These are phyloP conservation scores for Cladosporium colombiae DNA, from an alignment of 2,329 filamentous ascomycete species.

Conservation along the genomic window DNA sequence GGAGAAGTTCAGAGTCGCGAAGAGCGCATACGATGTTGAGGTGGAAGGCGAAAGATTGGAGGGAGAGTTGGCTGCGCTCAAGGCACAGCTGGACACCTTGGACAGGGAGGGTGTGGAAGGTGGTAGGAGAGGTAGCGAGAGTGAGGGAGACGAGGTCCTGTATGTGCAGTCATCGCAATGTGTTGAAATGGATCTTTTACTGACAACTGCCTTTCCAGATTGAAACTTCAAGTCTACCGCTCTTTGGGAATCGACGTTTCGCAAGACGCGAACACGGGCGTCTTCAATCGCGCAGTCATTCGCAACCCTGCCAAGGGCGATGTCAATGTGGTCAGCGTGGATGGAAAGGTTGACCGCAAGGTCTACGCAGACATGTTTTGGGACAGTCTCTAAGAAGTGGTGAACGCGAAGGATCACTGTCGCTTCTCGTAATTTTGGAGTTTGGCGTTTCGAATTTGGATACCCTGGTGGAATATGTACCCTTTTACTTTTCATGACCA, in stretches of 20 bases:
- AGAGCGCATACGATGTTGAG: slow-evolving; percentile 83
- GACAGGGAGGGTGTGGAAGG: slow-evolving; percentile 88
- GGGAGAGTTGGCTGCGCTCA: slow-evolving; percentile 73
- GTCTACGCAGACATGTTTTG: slow-evolving; percentile 98
- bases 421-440: not conserved
- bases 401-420: not conserved
- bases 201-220: slow-evolving; percentile 40
- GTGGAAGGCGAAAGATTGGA: slow-evolving; percentile 93
- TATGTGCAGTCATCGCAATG: slow-evolving; percentile 35
- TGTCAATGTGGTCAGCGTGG: slow-evolving; percentile 91
- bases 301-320: slow-evolving; percentile 69
- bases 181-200: not conserved
- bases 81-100: slow-evolving; percentile 74
- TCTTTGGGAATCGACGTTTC: slow-evolving; percentile 89
- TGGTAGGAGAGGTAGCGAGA: slow-evolving; percentile 47
- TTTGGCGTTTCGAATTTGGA: slow-evolving; percentile 3
- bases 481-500: not conserved
- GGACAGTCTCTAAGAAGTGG: slow-evolving; percentile 49
- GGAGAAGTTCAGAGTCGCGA: slow-evolving; percentile 92
- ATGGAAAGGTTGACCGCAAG: slow-evolving; percentile 79
- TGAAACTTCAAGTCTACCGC: slow-evolving; percentile 88
- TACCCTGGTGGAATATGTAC: slow-evolving; percentile 1
- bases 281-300: slow-evolving; percentile 83
- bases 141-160: slow-evolving; percentile 51
- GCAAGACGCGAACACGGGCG: slow-evolving; percentile 69